Conservation (phyloP, 2,329 filamentous ascomycete genomes). For the Paracoccidioides brasiliensis region DNA sequence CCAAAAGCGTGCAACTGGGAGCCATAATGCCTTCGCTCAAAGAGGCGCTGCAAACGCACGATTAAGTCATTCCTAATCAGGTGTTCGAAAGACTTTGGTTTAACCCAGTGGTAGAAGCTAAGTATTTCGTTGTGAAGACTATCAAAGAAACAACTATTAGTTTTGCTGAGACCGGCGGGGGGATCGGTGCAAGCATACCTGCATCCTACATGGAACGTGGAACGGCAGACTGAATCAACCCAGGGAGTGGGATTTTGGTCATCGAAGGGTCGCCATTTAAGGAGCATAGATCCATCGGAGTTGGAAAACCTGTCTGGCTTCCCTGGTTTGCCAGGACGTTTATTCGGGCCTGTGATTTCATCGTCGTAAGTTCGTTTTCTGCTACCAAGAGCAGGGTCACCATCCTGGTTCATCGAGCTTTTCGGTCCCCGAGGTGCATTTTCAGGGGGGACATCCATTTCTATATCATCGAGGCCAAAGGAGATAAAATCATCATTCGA, state of each 20-base stretch:
- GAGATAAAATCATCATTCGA: slow-evolving; percentile 77
- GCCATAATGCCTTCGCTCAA: slow-evolving; percentile 46
- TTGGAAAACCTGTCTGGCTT: slow-evolving; percentile 41
- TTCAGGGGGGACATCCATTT: slow-evolving; percentile 21
- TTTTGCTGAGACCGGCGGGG: not conserved
- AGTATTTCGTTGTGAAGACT: slow-evolving; percentile 82
- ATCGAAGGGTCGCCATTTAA: slow-evolving; percentile 39
- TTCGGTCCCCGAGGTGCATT: slow-evolving; percentile 27
- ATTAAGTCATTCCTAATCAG: slow-evolving; percentile 61
- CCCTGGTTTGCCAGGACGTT: slow-evolving; percentile 39
- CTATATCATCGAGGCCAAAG: slow-evolving; percentile 51
- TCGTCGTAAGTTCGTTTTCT: slow-evolving; percentile 66
- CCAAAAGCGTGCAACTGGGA: slow-evolving; percentile 66
- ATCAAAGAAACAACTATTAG: slow-evolving; percentile 7
- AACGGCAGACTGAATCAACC: slow-evolving; percentile 27
- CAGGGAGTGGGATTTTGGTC: slow-evolving; percentile 47
- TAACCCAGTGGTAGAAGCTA: slow-evolving; percentile 78
- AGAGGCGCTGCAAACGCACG: slow-evolving; percentile 48
- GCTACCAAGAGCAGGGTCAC: slow-evolving; percentile 42
- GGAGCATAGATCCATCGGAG: slow-evolving; percentile 37
- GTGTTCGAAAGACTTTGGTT: slow-evolving; percentile 64
- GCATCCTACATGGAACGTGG: slow-evolving; percentile 20
- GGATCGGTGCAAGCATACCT: slow-evolving; percentile 16
- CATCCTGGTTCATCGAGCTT: slow-evolving; percentile 15
- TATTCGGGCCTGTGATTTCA: slow-evolving; percentile 40